phyloP scores from a whole-genome alignment of 78 protist genomes.

The Guillardia theta region DNA sequence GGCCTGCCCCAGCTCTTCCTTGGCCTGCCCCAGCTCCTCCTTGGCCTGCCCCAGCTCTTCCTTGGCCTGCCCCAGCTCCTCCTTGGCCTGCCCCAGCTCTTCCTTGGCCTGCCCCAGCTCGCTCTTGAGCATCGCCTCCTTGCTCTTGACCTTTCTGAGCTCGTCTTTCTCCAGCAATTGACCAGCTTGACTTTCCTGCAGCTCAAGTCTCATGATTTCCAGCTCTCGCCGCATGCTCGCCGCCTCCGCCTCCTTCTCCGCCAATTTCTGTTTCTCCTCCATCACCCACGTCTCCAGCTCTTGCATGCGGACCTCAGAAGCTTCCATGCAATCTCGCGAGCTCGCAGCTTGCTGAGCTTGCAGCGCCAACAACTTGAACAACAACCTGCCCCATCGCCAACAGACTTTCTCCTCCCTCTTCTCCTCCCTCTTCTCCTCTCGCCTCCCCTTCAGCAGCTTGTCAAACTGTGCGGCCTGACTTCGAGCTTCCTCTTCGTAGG shows the following conservation, averaged over 20 bases:
- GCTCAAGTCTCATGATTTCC: neutral
- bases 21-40: neutral
- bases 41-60: neutral
- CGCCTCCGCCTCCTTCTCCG: neutral
- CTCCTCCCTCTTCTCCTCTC: neutral
- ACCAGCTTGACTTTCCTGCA: too few relatives aligned
- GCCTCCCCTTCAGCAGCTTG: neutral
- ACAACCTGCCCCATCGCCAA: neutral
- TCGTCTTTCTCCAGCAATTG: neutral
- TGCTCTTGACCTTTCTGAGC: neutral
- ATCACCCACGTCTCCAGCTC: neutral
- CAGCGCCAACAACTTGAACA: neutral
- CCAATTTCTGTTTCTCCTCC: neutral
- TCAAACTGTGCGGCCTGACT: neutral
- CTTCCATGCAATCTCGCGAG: neutral
- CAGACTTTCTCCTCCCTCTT: neutral
- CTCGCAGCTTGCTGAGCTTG: neutral
- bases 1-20: neutral
- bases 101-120: neutral
- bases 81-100: neutral
- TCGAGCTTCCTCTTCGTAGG: neutral
- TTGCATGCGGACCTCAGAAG: neutral
- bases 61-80: neutral
- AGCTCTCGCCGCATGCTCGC: neutral
- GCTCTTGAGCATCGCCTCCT: neutral